Conservation (phyloP, 1,284 basidiomycete genomes). For the Tetrapyrgos nigripes region DNA sequence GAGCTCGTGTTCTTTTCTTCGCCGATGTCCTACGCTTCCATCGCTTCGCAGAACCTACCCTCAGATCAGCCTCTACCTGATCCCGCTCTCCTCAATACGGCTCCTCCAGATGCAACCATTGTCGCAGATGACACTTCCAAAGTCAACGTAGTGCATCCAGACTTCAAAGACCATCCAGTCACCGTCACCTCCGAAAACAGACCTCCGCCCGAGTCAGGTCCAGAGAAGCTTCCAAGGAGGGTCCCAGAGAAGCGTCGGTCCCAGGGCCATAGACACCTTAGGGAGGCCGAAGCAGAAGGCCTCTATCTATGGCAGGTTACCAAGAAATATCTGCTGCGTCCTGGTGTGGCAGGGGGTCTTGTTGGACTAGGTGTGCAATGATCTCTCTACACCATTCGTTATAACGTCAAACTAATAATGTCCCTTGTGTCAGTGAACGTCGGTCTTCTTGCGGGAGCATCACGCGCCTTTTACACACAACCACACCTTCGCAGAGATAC, state of each 20-base stretch:
- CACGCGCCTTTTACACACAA: slow-evolving; percentile 72
- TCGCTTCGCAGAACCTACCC: slow-evolving; percentile 63
- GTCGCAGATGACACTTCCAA: slow-evolving; percentile 58
- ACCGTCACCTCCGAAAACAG: slow-evolving; percentile 42
- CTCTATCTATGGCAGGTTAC: slow-evolving; percentile 60
- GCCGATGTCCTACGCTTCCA: slow-evolving; percentile 70
- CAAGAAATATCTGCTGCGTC: slow-evolving; percentile 68
- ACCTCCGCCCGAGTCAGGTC: slow-evolving; percentile 14
- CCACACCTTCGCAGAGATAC: slow-evolving; percentile 68
- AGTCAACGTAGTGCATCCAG: slow-evolving; percentile 56
- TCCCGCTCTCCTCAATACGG: slow-evolving; percentile 63
- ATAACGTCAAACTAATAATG: slow-evolving; percentile 4
- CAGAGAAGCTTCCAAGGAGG: slow-evolving; percentile 14
- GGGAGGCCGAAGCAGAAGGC: slow-evolving; percentile 62
- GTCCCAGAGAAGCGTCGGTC: slow-evolving; percentile 18
- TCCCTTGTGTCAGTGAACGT: slow-evolving; percentile 63
- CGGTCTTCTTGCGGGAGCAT: slow-evolving; percentile 67
- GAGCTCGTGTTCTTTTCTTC: too few relatives aligned
- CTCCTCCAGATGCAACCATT: slow-evolving; percentile 43
- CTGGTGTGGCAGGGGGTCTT: slow-evolving; percentile 76
- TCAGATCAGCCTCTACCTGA: slow-evolving; percentile 66
- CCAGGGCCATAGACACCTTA: slow-evolving; percentile 39
- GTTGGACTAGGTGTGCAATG: slow-evolving; percentile 71
- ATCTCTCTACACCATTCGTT: neutral
- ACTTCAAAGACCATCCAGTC: slow-evolving; percentile 56